phyloP scores from a whole-genome alignment of 1,139 yeast genomes.

The Kazachstania sp. region DNA sequence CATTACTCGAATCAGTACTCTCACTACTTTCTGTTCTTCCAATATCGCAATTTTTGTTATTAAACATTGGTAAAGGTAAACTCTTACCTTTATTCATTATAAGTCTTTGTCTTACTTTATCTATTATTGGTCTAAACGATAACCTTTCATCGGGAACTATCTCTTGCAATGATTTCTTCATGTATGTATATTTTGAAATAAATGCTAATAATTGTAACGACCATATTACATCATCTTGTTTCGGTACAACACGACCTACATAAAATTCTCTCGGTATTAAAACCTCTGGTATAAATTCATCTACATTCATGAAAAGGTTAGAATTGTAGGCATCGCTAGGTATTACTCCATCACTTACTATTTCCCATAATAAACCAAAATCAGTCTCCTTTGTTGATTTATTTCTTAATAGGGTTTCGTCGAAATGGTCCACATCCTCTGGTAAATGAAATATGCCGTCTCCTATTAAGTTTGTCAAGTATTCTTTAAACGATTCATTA shows the following conservation, averaged over 20 bases:
- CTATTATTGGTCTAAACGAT: slow-evolving; percentile 30
- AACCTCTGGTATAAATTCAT: slow-evolving; percentile 14
- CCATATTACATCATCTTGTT: slow-evolving; percentile 92
- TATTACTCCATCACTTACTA: neutral
- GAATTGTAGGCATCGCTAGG: neutral
- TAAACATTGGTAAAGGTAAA: neutral
- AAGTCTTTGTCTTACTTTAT: slow-evolving; percentile 15
- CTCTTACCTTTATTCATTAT: neutral
- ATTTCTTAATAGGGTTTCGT: slow-evolving; percentile 12
- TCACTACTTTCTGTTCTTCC: neutral
- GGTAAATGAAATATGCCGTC: slow-evolving; percentile 13
- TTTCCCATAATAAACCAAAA: slow-evolving; percentile 18
- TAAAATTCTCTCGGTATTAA: slow-evolving; percentile 56
- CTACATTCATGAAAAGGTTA: slow-evolving; percentile 12
- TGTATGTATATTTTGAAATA: slow-evolving; percentile 79
- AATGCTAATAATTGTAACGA: slow-evolving; percentile 85
- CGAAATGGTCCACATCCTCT: slow-evolving; percentile 9
- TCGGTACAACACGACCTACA: slow-evolving; percentile 71
- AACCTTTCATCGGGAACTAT: slow-evolving; percentile 50
- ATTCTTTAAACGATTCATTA: slow-evolving; percentile 17
- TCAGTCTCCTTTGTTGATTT: slow-evolving; percentile 17
- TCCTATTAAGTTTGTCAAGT: slow-evolving; percentile 15
- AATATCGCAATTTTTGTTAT: neutral
- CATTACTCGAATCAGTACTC: neutral
- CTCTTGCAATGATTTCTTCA: slow-evolving; percentile 65